Evolutionary conservation across 305 asterid species (phyloP), one percentile per base, ranked within the genome.

Genomic region (Lippia alba): DNA sequence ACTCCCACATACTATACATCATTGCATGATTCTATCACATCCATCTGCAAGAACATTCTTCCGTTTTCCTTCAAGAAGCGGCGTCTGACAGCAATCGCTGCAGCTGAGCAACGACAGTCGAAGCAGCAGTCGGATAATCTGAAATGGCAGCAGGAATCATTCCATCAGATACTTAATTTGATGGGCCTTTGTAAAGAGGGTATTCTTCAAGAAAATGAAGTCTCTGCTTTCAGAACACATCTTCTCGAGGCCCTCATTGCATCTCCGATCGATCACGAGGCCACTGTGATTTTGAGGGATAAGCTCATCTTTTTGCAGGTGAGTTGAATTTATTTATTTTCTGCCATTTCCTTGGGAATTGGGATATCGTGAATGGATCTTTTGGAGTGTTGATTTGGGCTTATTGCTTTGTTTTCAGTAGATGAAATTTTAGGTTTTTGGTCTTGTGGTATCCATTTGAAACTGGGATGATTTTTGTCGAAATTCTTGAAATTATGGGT

Each of bases 131-230:
- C 97, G 6, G 97, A 90, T 67, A 89, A 90, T 78, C 77, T 94
- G 64, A 91, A 91, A 79, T 94, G 99, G 97, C 97, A 94, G 87
- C 99, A 94, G 69, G 97, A 91, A 16, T 87, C 97, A 0, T 94
- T 85, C 84, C 99, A 94, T 74, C 97, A 94, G 72, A 91, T 94
- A 0, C 92, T 85, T 18, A 89, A 91, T 59, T 56, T 94, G 71
- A 94, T 91, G 86, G 97, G 95, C 6, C 97, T 91, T 48, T 83
- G 74, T 44, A 87, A 88, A 71, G 99, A 94, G 79, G 97, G 89
- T 0, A 90, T 94, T 66, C 63, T 94, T 66, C 79, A 83, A 33
- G 86, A 94, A 70, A 55, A 86, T 10, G 93, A 90, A 81, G 97
- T 91, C 71, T 94, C 97, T 49, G 82, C 83, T 76, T 94, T 94